Conservation (phyloP, 1,284 basidiomycete species). For the Tausonia pullulans region DNA sequence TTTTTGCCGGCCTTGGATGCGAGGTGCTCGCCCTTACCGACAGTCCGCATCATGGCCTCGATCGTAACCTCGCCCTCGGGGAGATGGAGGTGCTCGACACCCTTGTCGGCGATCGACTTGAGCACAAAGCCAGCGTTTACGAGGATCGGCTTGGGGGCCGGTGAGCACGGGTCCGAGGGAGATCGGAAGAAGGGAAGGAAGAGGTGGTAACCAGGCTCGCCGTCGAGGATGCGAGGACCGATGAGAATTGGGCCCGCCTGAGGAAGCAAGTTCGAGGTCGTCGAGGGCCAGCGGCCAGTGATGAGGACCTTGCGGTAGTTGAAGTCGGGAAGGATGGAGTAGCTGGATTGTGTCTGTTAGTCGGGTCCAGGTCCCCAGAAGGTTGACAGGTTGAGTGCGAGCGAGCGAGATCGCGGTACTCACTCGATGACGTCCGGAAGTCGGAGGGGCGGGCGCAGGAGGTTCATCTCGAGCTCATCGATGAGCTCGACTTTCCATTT, state of each 20-base stretch:
- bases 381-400: not conserved
- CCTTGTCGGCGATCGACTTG: constrained; percentile 25
- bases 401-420: constrained; percentile 25
- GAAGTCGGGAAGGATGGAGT: constrained; percentile 58
- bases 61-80: constrained; percentile 29
- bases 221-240: constrained; percentile 75
- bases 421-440: constrained; percentile 84
- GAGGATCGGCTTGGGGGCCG: constrained; percentile 52
- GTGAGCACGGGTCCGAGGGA: constrained; percentile 40
- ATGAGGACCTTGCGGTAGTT: constrained; percentile 70
- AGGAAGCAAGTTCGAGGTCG: constrained; percentile 29
- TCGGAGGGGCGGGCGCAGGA: constrained; percentile 63
- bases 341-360: not conserved
- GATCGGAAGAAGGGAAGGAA: constrained; percentile 70
- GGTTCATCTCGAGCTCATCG: constrained; percentile 85
- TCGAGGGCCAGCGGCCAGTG: constrained; percentile 57
- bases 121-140: constrained; percentile 87
- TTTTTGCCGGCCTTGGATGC: constrained; percentile 38
- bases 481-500: constrained; percentile 94
- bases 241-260: constrained; percentile 56
- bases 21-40: constrained; percentile 60
- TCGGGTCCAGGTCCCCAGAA: too few species aligned
- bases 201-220: constrained; percentile 74
- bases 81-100: not conserved
- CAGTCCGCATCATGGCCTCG: constrained; percentile 51